phyloP scores from a whole-genome alignment of 2,329 filamentous ascomycete genomes.

The Thielaviopsis euricoi region DNA sequence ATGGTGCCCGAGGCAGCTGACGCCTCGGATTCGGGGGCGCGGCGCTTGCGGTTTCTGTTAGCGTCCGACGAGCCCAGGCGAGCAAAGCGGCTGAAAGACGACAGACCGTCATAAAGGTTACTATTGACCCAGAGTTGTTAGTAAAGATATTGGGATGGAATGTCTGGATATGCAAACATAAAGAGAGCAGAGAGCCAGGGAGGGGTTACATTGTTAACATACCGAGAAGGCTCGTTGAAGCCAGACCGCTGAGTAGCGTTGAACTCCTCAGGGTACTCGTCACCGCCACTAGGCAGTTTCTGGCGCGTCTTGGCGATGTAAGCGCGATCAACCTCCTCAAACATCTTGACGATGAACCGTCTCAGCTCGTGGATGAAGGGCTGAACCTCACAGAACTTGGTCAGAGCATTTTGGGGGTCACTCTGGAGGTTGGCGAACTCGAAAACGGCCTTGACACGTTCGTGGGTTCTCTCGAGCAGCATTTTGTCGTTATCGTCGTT shows the following conservation, averaged over 20 bases:
- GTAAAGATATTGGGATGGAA: not conserved
- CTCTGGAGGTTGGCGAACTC: constrained; percentile 4
- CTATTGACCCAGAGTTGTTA: not conserved
- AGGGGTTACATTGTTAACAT: not conserved
- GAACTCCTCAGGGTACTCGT: constrained; percentile 2
- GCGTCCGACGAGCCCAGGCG: constrained; percentile 7
- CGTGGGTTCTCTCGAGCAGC: constrained; percentile 5
- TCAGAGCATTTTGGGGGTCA: constrained; percentile 6
- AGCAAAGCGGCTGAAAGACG: constrained; percentile 10
- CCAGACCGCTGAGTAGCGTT: constrained; percentile 2
- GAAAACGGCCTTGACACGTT: constrained; percentile 7
- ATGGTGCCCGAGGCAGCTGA: not conserved
- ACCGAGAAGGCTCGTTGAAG: constrained; percentile 7
- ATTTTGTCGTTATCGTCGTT: constrained; percentile 7
- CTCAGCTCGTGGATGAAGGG: constrained; percentile 10
- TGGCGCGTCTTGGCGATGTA: constrained; percentile 11
- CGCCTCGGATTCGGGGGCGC: constrained; percentile 1
- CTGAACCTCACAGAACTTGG: constrained; percentile 8
- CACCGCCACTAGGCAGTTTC: constrained; percentile 8
- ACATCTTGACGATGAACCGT: constrained; percentile 10
- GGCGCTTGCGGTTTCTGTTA: constrained; percentile 10
- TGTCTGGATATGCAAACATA: not conserved
- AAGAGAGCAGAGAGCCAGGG: not conserved
- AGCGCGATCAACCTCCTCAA: constrained; percentile 11
- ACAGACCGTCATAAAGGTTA: constrained; percentile 10